Percentiles rank a stretch among this genome's conserved stretches.
Evolutionary conservation across 441 rosid genomes (phyloP).

Genomic region (Geranium incanum): DNA sequence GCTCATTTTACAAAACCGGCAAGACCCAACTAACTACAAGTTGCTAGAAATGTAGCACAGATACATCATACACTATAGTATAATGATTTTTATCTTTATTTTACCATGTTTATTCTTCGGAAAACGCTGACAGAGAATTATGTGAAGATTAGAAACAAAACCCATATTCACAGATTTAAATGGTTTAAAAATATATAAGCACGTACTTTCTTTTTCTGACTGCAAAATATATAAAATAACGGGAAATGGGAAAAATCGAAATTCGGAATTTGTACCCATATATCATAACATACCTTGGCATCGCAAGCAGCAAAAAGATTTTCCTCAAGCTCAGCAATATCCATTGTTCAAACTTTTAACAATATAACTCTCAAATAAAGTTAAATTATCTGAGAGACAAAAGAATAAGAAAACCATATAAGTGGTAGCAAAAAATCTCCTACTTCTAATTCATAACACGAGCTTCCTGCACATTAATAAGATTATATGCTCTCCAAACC

Average conservation of each 20-base stretch:
- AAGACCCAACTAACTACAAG: neutral
- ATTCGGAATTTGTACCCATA: neutral
- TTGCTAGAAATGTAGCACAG: neutral
- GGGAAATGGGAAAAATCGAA: too few species aligned
- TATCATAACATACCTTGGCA: conserved; percentile 64
- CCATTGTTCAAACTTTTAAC: conserved; percentile 53
- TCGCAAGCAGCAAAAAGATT: conserved; percentile 81
- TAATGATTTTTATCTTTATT: neutral
- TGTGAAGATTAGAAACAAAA: neutral
- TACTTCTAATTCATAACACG: conserved; percentile 4
- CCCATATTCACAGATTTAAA: too few species aligned
- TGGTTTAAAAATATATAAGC: too few species aligned
- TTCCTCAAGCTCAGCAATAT: conserved; percentile 77
- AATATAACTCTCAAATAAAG: conserved; percentile 22
- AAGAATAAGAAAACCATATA: conserved; percentile 16
- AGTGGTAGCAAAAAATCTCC: conserved; percentile 16
- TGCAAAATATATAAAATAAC: too few species aligned
- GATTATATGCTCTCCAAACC: neutral
- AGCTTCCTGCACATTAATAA: neutral
- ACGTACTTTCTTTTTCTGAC: too few species aligned
- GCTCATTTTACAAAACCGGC: neutral
- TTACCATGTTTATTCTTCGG: neutral
- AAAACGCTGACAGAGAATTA: conserved; percentile 1
- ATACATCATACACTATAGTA: too few species aligned
- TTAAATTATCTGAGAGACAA: conserved; percentile 34